A percentile compares a stretch with the other conserved stretches of the same genome.
Evolutionary conservation across 768 basidiomycete species (phyloP).

Genomic region (Tylopilus subfusipes): DNA sequence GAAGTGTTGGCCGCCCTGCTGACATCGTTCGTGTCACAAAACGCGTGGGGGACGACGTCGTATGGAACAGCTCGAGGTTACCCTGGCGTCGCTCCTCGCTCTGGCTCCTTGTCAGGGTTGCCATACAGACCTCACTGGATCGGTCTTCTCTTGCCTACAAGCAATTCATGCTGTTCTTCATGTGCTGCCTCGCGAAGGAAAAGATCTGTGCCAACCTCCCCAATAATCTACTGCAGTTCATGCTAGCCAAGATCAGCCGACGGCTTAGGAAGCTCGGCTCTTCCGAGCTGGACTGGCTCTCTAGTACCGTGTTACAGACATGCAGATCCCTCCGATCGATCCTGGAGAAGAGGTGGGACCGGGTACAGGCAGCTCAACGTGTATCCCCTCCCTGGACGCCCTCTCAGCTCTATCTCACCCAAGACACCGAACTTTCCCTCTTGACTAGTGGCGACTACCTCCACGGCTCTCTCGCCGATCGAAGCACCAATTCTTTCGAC

Average conservation of each 20-base stretch:
- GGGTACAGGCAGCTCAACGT: slow-evolving; percentile 28
- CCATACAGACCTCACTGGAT: slow-evolving; percentile 37
- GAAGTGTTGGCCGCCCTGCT: slow-evolving; percentile 33
- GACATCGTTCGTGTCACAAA: slow-evolving; percentile 36
- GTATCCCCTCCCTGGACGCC: slow-evolving; percentile 32
- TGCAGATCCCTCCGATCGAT: slow-evolving; percentile 24
- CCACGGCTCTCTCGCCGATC: not conserved
- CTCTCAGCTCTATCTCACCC: slow-evolving; percentile 21
- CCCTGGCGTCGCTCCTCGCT: slow-evolving; percentile 51
- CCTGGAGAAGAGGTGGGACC: slow-evolving; percentile 35
- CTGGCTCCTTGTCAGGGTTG: slow-evolving; percentile 49
- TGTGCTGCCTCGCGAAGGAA: slow-evolving; percentile 15
- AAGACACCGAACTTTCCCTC: slow-evolving; percentile 36
- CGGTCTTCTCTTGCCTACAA: slow-evolving; percentile 28
- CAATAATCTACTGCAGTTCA: slow-evolving; percentile 29
- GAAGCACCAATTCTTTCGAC: too few relatives aligned
- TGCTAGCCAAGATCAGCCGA: slow-evolving; percentile 28
- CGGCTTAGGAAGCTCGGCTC: slow-evolving; percentile 25
- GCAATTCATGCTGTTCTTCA: slow-evolving; percentile 32
- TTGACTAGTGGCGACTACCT: slow-evolving; percentile 29
- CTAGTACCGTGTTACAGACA: slow-evolving; percentile 34
- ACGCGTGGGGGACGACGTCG: slow-evolving; percentile 45
- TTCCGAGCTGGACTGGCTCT: slow-evolving; percentile 32
- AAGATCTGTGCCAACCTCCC: slow-evolving; percentile 4
- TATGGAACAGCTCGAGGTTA: slow-evolving; percentile 35